Evolutionary conservation across 257 asterid genomes (phyloP).

Genomic region (Oldenlandia corymbosa): DNA sequence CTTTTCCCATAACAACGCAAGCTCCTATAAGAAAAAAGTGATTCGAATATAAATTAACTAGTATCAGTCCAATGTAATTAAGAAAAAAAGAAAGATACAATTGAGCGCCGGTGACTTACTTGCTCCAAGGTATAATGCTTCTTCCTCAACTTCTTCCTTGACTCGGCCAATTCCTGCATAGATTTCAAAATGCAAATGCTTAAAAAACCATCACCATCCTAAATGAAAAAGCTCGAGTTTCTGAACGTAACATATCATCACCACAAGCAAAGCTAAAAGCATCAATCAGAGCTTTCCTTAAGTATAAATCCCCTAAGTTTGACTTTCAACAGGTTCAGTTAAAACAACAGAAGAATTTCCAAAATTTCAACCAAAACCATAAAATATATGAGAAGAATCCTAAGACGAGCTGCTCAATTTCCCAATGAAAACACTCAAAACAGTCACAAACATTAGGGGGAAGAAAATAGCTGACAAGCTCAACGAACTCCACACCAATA

Average conservation of each 20-base stretch:
- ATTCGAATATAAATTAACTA: slow-evolving; percentile 6
- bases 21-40: slow-evolving; percentile 49
- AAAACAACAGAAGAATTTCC: too few species aligned
- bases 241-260: too few species aligned
- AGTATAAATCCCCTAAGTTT: too few species aligned
- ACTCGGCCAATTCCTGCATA: slow-evolving; percentile 70
- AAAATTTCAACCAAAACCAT: not conserved
- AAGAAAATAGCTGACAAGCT: not conserved
- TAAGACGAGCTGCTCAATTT: not conserved
- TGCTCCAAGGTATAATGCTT: slow-evolving; percentile 83
- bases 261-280: too few species aligned
- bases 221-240: slow-evolving; percentile 1
- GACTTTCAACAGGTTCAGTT: too few species aligned
- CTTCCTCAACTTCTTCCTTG: slow-evolving; percentile 85
- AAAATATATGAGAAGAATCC: not conserved
- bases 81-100: not conserved
- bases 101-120: slow-evolving; percentile 28
- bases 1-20: slow-evolving; percentile 79
- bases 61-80: not conserved
- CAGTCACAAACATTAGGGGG: not conserved
- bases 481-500: not conserved
- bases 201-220: not conserved
- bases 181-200: not conserved
- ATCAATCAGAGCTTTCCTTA: too few species aligned
- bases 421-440: not conserved